These are phyloP conservation scores for Agaricus bisporus DNA, from an alignment of 768 basidiomycete genomes.

Conservation along the genomic window DNA sequence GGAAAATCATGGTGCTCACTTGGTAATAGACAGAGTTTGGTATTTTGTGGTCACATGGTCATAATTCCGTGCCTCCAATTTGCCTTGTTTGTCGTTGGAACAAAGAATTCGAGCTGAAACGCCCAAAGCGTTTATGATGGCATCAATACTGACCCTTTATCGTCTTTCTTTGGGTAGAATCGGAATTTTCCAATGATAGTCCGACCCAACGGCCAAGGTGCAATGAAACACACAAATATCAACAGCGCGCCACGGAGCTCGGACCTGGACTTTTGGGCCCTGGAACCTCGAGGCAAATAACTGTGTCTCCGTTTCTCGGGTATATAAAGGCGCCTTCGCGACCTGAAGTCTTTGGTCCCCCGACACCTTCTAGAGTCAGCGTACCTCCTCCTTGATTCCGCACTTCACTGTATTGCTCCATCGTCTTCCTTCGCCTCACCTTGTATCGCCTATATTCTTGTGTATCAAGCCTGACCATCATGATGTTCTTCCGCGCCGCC, in stretches of 20 bases:
- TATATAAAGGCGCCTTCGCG: slow-evolving; percentile 18
- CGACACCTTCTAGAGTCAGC: background rate
- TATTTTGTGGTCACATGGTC: no score
- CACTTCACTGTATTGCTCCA: background rate
- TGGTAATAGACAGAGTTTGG: no score
- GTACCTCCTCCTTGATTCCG: background rate
- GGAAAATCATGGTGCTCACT: no score
- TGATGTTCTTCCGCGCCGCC: slow-evolving; percentile 34
- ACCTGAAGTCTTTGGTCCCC: background rate
- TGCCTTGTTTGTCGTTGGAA: no score
- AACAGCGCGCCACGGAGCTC: background rate
- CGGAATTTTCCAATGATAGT: no score
- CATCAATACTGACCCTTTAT: no score
- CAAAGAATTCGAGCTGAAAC: no score
- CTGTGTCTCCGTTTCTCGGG: slow-evolving; percentile 1
- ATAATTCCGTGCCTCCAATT: no score
- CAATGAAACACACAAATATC: background rate
- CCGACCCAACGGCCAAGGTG: no score
- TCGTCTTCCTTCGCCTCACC: background rate
- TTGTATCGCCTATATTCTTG: slow-evolving; percentile 11
- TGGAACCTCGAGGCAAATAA: background rate
- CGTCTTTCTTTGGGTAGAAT: no score
- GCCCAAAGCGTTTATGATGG: no score
- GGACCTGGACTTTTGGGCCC: background rate
- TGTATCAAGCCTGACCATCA: slow-evolving; percentile 7